These are phyloP conservation scores for Cystofilobasidium macerans DNA, from an alignment of 768 basidiomycete species.

Conservation along the genomic window DNA sequence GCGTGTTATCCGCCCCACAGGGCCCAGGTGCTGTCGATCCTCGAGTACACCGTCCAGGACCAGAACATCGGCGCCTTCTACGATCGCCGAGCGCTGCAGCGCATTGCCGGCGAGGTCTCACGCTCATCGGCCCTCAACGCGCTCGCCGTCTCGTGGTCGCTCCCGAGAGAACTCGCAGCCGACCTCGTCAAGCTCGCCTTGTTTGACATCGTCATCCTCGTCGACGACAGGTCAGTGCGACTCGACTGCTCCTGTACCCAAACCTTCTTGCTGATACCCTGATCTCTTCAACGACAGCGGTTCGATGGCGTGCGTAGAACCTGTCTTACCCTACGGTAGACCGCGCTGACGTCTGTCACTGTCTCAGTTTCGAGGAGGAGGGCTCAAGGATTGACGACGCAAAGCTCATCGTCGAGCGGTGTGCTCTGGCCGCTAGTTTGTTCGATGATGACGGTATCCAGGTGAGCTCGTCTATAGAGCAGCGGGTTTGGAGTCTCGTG, in stretches of 20 bases:
- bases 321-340: no score
- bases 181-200: constrained; percentile 39
- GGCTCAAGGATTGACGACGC: constrained; percentile 42
- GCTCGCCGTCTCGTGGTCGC: background rate
- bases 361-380: constrained; percentile 35
- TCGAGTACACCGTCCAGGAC: background rate
- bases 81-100: background rate
- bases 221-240: constrained; percentile 21
- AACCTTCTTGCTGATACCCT: no score
- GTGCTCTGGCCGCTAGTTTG: constrained; percentile 38
- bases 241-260: no score
- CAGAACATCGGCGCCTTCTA: background rate
- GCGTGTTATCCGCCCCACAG: no score
- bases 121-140: background rate
- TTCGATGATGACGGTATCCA: constrained; percentile 41
- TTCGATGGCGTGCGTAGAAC: constrained; percentile 30
- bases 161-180: constrained; percentile 40
- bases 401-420: constrained; percentile 38
- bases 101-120: background rate
- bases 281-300: constrained; percentile 17
- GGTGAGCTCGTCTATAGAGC: no score
- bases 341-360: no score
- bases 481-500: no score
- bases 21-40: background rate
- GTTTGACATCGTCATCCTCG: constrained; percentile 33